Conservation (phyloP, 495 filamentous ascomycete genomes). For the Penicillium robsamsonii region DNA sequence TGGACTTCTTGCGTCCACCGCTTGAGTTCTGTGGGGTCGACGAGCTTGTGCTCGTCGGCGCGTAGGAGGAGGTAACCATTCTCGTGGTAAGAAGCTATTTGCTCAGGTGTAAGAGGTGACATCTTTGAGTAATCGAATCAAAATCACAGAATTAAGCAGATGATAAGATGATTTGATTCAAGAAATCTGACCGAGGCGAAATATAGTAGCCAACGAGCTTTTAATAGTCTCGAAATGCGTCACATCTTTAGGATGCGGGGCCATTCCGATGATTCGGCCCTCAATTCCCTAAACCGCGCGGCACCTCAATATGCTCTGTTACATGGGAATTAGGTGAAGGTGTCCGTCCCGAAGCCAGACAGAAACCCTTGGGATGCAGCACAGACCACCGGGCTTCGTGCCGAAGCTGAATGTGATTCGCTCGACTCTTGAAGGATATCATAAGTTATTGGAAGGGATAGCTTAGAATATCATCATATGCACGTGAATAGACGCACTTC, state of each 20-base stretch:
- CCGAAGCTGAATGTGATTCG: constrained; percentile 9
- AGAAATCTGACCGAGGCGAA: background rate
- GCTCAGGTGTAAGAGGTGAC: constrained; percentile 24
- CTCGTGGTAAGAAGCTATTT: constrained; percentile 34
- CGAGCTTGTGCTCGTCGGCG: constrained; percentile 27
- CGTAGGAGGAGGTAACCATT: constrained; percentile 41
- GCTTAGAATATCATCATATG: background rate
- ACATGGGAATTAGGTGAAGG: background rate
- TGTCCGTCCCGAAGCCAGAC: constrained; percentile 15
- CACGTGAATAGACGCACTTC: constrained; percentile 11
- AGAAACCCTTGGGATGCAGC: background rate
- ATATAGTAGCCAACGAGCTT: background rate
- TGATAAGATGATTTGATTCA: background rate
- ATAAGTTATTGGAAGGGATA: background rate
- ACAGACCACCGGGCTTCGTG: constrained; percentile 23
- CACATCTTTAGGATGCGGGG: background rate
- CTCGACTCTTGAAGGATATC: background rate
- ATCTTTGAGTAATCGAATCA: constrained; percentile 3
- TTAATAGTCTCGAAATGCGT: background rate
- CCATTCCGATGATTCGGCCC: background rate
- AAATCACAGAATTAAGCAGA: background rate
- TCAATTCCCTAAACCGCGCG: background rate
- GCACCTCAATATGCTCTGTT: background rate
- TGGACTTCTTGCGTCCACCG: constrained; percentile 42
- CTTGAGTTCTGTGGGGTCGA: constrained; percentile 30